These are phyloP conservation scores for Cytospora chrysosperma DNA, from an alignment of 2,329 filamentous ascomycete genomes.

Conservation along the genomic window DNA sequence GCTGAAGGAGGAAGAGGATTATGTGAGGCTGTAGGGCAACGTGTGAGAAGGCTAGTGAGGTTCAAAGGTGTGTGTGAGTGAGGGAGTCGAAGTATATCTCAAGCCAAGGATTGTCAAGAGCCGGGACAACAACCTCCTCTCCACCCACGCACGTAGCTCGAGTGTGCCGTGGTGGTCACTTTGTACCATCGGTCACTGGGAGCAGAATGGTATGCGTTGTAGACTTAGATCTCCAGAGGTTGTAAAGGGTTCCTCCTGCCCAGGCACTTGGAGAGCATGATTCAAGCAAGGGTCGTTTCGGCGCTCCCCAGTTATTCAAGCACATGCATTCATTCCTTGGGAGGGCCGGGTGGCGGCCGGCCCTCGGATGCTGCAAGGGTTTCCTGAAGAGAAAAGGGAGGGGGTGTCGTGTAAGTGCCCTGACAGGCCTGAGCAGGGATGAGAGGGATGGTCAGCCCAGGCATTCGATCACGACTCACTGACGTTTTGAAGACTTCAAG, in stretches of 20 bases:
- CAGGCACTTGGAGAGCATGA: neutral
- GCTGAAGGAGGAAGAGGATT: neutral
- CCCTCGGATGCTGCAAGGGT: neutral
- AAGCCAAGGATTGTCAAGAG: neutral
- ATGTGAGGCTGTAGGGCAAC: neutral
- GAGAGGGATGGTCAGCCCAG: neutral
- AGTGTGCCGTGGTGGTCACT: neutral
- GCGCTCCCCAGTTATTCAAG: neutral
- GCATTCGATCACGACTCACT: neutral
- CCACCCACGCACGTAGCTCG: neutral
- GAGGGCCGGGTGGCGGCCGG: neutral
- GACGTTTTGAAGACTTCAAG: too few relatives aligned
- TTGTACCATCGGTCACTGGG: neutral
- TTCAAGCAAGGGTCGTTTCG: neutral
- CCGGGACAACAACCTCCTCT: neutral
- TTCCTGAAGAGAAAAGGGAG: neutral
- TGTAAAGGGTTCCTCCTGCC: too few relatives aligned
- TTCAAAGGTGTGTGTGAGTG: neutral
- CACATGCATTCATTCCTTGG: neutral
- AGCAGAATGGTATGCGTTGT: too few relatives aligned
- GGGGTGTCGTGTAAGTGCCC: neutral
- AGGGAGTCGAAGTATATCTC: neutral
- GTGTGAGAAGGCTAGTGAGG: neutral
- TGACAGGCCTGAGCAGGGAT: slow-evolving; percentile 6
- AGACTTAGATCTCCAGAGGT: too few relatives aligned